Base-by-base conservation (phyloP, 345 rosid species). In the Punica granatum region DNA sequence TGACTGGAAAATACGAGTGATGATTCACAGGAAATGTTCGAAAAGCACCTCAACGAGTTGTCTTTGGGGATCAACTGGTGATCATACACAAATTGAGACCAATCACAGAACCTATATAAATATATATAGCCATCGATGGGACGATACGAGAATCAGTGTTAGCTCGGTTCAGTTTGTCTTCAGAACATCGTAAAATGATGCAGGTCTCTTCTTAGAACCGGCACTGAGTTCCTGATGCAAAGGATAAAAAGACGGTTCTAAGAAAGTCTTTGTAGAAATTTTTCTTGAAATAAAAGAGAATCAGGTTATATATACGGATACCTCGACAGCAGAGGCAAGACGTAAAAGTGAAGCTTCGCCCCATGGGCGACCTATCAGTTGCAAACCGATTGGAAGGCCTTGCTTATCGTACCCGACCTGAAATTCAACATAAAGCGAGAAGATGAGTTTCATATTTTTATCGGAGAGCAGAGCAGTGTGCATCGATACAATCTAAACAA, bases 401-500 rank as follows among this genome's bases (percentile, higher is more conserved):
- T 86, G 82, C 75, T 87, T 89, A 77, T 89, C 96, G 76, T 89
- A 87, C 36, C 97, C 96, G 54, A 91, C 77, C 96, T 91, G 83
- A 69, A 61, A 18, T 51, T 65, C 66, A 43, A 46, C 23, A 43
- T 7, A 53, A 39, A 61, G 39, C 31, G 26, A 48, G 1, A 26
- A n/a, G 25, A 36, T 64, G 19, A 69, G 51, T 18, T 31, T 23
- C 14, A 25, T 54, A 16, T 7, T 28, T 13, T 10, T 26, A 19
- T 49, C 60, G 5, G 9, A 19, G 25, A 6, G 28, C 13, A 28
- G 21, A 11, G 35, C 36, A 32, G 63, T 59, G 26, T 30, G n/a
- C 36, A 31, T 13, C 23, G 58, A 51, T 4, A 30, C 31, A 58
- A 58, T 14, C 25, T 30, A 18, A 19, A 32, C 30, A 60, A 64